Conservation (phyloP, 331 rosid species). For the Phaseolus coccineus region DNA sequence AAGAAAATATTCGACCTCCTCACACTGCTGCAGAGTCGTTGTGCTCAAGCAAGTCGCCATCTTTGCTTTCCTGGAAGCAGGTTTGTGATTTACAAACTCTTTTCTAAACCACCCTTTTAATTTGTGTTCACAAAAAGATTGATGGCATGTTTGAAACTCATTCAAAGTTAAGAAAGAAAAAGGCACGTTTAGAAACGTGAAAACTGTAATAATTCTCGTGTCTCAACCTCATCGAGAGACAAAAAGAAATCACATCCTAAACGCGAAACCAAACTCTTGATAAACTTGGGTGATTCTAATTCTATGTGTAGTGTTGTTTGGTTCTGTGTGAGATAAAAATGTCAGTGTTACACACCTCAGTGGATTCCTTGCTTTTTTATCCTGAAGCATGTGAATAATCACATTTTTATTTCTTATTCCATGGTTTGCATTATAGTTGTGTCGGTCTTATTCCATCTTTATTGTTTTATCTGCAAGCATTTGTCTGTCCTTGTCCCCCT, state of each 20-base stretch:
- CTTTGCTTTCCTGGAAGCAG: slow-evolving; percentile 95
- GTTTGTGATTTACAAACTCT: slow-evolving; percentile 38
- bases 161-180: neutral
- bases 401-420: slow-evolving; percentile 13
- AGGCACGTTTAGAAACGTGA: neutral
- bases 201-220: neutral
- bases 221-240: too few relatives aligned
- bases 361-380: slow-evolving; percentile 24
- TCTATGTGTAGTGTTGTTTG: neutral
- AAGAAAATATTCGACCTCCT: slow-evolving; percentile 85
- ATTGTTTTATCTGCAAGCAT: slow-evolving; percentile 13
- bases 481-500: slow-evolving; percentile 22
- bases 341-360: neutral
- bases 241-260: neutral
- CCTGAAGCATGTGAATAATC: slow-evolving; percentile 3
- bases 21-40: slow-evolving; percentile 64
- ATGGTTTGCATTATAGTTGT: slow-evolving; percentile 35
- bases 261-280: neutral
- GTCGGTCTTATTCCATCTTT: slow-evolving; percentile 22
- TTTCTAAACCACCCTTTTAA: slow-evolving; percentile 14
- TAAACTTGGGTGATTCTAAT: neutral
- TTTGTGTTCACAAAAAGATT: neutral
- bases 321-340: neutral
- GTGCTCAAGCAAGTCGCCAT: slow-evolving; percentile 91
- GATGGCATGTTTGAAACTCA: neutral